phyloP scores from a whole-genome alignment of 2,329 filamentous ascomycete species.

The Colletotrichum paranaense region DNA sequence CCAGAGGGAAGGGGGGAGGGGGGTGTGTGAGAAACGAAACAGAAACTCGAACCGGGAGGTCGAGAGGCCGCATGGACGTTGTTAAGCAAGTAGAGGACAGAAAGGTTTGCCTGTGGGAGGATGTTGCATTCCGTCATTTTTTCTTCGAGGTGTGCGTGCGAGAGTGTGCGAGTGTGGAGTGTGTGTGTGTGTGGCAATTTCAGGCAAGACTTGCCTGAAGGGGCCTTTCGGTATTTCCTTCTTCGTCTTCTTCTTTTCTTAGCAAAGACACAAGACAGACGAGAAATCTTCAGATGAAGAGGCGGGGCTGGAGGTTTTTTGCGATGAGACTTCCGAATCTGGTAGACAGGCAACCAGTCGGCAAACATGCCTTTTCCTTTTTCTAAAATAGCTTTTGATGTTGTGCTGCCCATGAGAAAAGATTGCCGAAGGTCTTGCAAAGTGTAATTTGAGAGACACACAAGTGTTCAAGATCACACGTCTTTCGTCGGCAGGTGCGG shows the following conservation, averaged over 20 bases:
- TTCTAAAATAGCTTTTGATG: not conserved
- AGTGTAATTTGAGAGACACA: not conserved
- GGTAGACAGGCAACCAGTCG: not conserved
- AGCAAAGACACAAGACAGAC: too few relatives aligned
- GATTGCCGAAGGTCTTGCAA: not conserved
- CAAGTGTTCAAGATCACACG: rapidly evolving
- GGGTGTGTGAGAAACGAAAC: not conserved
- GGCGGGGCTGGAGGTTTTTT: not conserved
- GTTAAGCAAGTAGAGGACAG: not conserved
- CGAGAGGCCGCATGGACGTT: not conserved
- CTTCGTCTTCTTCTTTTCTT: not conserved
- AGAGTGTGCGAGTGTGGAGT: too few relatives aligned
- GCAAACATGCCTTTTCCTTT: not conserved
- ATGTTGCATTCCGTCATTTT: constrained; percentile 1
- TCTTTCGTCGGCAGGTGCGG: not conserved
- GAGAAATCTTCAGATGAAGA: not conserved
- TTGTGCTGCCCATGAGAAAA: not conserved
- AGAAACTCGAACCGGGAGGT: constrained; percentile 31
- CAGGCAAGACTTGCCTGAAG: not conserved
- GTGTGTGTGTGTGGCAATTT: not conserved
- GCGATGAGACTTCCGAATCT: not conserved
- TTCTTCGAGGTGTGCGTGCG: not conserved
- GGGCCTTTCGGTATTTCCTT: not conserved
- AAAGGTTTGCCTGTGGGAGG: not conserved
- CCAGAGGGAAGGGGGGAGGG: not conserved